These are phyloP conservation scores for Euphorbia corollata DNA, from an alignment of 441 rosid genomes.

Conservation along the genomic window DNA sequence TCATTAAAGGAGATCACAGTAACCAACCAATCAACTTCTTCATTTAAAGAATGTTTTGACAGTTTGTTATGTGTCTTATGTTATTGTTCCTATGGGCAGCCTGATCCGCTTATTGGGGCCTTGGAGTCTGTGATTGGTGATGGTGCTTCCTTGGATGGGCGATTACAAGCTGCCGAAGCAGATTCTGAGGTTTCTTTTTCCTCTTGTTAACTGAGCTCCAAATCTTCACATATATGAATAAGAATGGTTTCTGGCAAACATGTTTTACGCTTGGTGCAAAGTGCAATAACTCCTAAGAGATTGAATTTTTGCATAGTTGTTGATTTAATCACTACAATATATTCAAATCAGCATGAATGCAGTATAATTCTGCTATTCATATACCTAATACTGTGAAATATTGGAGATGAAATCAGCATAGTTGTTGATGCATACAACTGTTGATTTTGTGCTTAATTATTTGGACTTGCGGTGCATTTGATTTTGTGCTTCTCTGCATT, in stretches of 20 bases:
- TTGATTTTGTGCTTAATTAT: too few species aligned
- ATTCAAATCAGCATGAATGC: background rate
- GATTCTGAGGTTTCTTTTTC: slow-evolving; percentile 50
- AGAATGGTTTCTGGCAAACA: background rate
- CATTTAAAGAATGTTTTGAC: background rate
- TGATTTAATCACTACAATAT: background rate
- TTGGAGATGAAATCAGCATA: too few species aligned
- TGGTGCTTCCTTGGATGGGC: slow-evolving; percentile 46
- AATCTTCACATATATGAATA: background rate
- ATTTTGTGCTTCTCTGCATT: background rate
- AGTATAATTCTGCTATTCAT: background rate
- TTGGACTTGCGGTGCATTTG: too few species aligned
- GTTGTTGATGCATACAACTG: too few species aligned
- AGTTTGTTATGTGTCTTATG: slow-evolving; percentile 8
- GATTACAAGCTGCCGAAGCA: slow-evolving; percentile 56
- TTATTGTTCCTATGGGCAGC: slow-evolving; percentile 35
- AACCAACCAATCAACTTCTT: slow-evolving; percentile 16
- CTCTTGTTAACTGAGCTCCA: background rate
- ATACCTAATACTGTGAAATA: background rate
- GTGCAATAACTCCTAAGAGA: background rate
- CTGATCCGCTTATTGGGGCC: slow-evolving; percentile 74
- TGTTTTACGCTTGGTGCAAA: background rate
- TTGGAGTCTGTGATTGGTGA: slow-evolving; percentile 71
- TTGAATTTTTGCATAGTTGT: background rate
- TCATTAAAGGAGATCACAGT: slow-evolving; percentile 84